Evolutionary conservation across 768 basidiomycete species (phyloP).

Genomic region (Termitomyces bulborhizus): DNA sequence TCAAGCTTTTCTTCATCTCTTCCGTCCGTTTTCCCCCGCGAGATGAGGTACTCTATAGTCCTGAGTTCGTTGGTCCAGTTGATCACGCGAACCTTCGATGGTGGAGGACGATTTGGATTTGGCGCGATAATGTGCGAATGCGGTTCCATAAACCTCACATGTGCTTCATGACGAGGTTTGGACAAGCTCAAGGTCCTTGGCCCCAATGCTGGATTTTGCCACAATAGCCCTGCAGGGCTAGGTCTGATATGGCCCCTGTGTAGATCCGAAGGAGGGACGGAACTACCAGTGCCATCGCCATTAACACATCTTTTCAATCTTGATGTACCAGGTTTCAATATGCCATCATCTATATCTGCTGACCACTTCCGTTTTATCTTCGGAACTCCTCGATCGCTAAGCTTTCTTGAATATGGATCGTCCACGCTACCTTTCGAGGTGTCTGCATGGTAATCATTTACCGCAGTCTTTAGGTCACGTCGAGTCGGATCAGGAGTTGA

Average conservation of each 20-base stretch:
- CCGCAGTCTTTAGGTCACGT: not conserved
- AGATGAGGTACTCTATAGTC: constrained; percentile 12
- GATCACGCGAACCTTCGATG: not conserved
- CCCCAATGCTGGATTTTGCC: not conserved
- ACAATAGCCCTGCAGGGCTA: not conserved
- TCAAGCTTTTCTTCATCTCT: constrained; percentile 14
- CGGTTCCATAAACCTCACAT: not conserved
- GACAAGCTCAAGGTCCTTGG: not conserved
- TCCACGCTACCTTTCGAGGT: no score
- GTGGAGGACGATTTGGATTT: not conserved
- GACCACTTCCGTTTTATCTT: not conserved
- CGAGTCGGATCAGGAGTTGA: not conserved
- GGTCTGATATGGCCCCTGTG: not conserved
- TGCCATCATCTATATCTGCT: not conserved
- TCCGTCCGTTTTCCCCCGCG: constrained; percentile 13
- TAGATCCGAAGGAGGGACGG: not conserved
- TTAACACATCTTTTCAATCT: not conserved
- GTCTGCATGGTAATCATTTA: not conserved
- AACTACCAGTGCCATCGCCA: not conserved
- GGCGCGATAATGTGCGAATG: not conserved
- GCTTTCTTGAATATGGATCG: not conserved
- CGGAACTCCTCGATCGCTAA: not conserved
- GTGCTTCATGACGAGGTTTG: not conserved
- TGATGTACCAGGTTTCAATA: not conserved
- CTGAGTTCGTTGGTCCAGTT: constrained; percentile 17